Conservation (phyloP, 345 rosid genomes). For the Boechera divaricarpa region DNA sequence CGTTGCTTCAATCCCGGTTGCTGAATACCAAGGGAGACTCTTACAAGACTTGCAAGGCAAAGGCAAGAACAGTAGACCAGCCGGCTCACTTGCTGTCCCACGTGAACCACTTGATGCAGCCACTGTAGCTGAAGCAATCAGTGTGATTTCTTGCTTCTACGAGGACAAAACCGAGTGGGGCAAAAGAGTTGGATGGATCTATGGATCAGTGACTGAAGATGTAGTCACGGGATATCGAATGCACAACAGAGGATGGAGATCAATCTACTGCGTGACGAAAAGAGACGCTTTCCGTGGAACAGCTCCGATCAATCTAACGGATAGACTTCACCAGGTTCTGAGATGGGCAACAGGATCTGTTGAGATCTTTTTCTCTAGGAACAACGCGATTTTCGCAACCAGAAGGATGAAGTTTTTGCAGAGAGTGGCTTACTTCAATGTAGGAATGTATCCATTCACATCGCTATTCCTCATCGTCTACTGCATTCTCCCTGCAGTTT, state of each 20-base stretch:
- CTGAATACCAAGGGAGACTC: slow-evolving; percentile 79
- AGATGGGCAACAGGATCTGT: slow-evolving; percentile 91
- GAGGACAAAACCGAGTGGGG: slow-evolving; percentile 91
- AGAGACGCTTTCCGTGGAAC: slow-evolving; percentile 79
- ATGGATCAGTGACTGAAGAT: slow-evolving; percentile 85
- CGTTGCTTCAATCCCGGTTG: slow-evolving; percentile 72
- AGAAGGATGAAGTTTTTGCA: slow-evolving; percentile 70
- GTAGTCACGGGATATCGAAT: slow-evolving; percentile 81
- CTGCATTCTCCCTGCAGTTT: slow-evolving; percentile 72
- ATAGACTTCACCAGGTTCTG: slow-evolving; percentile 85
- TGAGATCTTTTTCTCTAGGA: slow-evolving; percentile 78
- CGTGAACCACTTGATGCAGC: slow-evolving; percentile 86
- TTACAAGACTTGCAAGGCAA: slow-evolving; percentile 70
- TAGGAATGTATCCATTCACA: slow-evolving; percentile 84
- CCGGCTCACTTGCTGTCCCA: slow-evolving; percentile 79
- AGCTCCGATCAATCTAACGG: slow-evolving; percentile 76
- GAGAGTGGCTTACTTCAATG: slow-evolving; percentile 73
- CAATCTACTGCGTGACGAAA: slow-evolving; percentile 75
- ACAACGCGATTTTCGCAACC: slow-evolving; percentile 71
- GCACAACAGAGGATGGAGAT: slow-evolving; percentile 93
- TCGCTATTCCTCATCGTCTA: slow-evolving; percentile 74
- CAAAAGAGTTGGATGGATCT: slow-evolving; percentile 81
- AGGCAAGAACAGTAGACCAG: slow-evolving; percentile 68
- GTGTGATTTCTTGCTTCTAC: slow-evolving; percentile 78
- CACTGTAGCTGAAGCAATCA: slow-evolving; percentile 80